These are phyloP conservation scores for Populus simonii DNA, from an alignment of 345 rosid genomes.

Conservation along the genomic window DNA sequence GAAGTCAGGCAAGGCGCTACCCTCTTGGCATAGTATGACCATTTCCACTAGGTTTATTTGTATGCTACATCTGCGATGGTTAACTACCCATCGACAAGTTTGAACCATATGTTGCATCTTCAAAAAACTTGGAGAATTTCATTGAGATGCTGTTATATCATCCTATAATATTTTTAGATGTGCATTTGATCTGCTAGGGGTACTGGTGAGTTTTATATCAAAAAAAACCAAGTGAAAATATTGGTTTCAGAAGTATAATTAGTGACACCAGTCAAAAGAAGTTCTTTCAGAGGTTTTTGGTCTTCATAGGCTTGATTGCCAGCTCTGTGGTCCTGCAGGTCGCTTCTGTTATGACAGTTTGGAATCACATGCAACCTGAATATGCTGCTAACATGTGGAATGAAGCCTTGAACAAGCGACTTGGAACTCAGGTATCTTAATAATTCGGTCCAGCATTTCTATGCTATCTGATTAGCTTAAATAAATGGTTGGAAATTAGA, in stretches of 20 bases:
- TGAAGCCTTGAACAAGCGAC: constrained; percentile 91
- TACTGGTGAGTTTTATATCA: background rate
- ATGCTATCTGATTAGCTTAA: background rate
- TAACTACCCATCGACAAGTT: background rate
- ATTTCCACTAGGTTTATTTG: background rate
- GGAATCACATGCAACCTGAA: constrained; percentile 85
- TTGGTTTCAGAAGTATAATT: background rate
- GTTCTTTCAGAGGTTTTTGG: background rate
- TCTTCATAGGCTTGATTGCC: constrained; percentile 2
- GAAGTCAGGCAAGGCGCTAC: too few relatives aligned
- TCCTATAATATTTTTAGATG: background rate
- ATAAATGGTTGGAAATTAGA: background rate
- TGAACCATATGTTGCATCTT: background rate
- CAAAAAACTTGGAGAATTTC: background rate
- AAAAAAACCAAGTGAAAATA: background rate
- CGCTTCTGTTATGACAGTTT: constrained; percentile 94
- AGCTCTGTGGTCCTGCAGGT: constrained; percentile 46
- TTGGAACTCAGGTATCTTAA: constrained; percentile 70
- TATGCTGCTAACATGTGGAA: constrained; percentile 96
- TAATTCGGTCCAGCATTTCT: background rate
- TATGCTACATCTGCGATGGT: background rate
- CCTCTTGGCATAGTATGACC: too few relatives aligned
- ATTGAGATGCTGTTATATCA: background rate
- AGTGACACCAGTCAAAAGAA: background rate
- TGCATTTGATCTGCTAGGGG: background rate